Percentiles rank a stretch among this genome's conserved stretches.
These are phyloP conservation scores for Cucurbita maxima DNA, from an alignment of 306 rosid genomes.

Conservation along the genomic window DNA sequence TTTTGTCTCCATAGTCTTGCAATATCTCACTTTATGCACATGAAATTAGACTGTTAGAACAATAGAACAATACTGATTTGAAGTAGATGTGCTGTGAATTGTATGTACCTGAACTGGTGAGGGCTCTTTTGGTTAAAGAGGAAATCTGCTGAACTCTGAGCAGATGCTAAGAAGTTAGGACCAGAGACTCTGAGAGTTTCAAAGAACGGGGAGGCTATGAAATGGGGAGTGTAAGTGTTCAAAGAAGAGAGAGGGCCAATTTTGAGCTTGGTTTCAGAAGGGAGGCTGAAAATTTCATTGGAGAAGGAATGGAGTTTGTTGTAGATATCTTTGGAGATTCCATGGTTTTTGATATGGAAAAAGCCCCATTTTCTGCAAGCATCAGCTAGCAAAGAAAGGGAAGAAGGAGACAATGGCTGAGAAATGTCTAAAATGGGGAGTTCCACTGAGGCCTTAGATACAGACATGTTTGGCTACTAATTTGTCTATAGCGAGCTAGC, in stretches of 20 bases:
- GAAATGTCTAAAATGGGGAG: slow-evolving; percentile 81
- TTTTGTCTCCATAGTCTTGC: slow-evolving; percentile 73
- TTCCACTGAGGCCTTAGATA: slow-evolving; percentile 30
- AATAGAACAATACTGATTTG: background rate
- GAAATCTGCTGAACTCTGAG: slow-evolving; percentile 48
- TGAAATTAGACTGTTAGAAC: slow-evolving; percentile 1
- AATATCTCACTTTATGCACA: slow-evolving; percentile 42
- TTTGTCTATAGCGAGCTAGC: background rate
- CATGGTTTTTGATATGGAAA: slow-evolving; percentile 84
- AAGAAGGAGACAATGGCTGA: slow-evolving; percentile 42
- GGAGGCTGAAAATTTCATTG: slow-evolving; percentile 45
- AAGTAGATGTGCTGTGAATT: background rate
- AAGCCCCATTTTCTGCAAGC: slow-evolving; percentile 88
- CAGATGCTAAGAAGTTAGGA: slow-evolving; percentile 61
- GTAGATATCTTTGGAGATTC: slow-evolving; percentile 63
- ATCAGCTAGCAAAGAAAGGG: slow-evolving; percentile 42
- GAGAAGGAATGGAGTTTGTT: slow-evolving; percentile 37
- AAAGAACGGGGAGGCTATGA: slow-evolving; percentile 95
- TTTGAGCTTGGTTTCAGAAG: slow-evolving; percentile 66
- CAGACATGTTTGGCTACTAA: slow-evolving; percentile 31
- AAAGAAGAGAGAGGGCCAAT: slow-evolving; percentile 77
- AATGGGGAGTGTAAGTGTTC: slow-evolving; percentile 74
- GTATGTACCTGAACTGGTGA: slow-evolving; percentile 47
- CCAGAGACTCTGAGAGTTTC: slow-evolving; percentile 82
- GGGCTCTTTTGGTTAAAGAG: slow-evolving; percentile 36